Evolutionary conservation across 2,329 filamentous ascomycete species (phyloP), one percentile per base, ranked within the genome.

Genomic region (Ophiosphaerella herpotricha): DNA sequence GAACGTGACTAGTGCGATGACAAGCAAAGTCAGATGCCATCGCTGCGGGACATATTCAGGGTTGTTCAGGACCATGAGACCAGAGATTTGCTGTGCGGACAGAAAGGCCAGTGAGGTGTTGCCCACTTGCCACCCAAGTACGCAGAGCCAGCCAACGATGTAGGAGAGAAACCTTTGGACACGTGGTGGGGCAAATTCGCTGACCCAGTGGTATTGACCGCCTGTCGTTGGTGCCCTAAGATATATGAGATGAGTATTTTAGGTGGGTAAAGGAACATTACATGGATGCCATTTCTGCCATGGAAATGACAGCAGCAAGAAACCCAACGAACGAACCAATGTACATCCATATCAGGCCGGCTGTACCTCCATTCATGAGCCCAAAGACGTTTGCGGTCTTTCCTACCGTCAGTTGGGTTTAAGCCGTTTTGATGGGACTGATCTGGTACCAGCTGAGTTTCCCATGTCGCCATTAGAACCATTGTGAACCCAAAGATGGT

Each of bases 1-100:
- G 21, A 76, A 51, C 1, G 64, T 45, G 34, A 70, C 61, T 23
- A 67, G 63, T 3, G 74, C 77, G 54, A 75, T 78, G 43, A 75
- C 73, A 1, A 82, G 61, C 1, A 82, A 63, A 0, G 79, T 81
- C 2, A 68, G 43, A 13, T 82, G 77, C 77, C 77, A 80, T 31
- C 63, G 62, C 9, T 74, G 55, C 0, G 67, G 65, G 0, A 57
- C 55, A 45, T 79, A 80, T 3, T 62, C 57, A 0, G 71, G 68
- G 21, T 74, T 68, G 44, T 74, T 77, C 34, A 80, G 58, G 3
- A 61, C 50, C 2, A 61, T 48, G 3, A 68, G 51, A 1, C 57
- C 63, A 74, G 63, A 75, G 23, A 79, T 75, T 21, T 78, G 61
- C 0, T 72, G 75, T 2, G 73, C 75, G 0, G 71, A 70, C 1